Conservation (phyloP, 352 stramenopile genomes). For the Phytophthora lateralis region DNA sequence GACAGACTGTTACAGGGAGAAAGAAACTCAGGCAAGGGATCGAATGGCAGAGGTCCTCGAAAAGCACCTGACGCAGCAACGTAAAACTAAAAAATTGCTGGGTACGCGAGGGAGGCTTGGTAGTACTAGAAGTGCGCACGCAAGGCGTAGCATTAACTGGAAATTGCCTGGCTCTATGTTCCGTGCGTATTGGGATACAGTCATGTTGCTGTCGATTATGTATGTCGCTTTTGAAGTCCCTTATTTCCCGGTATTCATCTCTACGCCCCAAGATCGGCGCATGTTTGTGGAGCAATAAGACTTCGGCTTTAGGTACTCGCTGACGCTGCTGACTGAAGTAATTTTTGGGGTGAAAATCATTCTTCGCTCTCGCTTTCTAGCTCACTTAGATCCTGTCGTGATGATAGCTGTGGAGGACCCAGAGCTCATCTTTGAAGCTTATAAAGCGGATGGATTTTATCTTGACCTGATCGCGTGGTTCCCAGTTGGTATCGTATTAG, state of each 20-base stretch:
- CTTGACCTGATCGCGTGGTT: constrained; percentile 55
- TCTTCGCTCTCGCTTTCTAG: constrained; percentile 55
- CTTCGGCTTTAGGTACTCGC: constrained; percentile 35
- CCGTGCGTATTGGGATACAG: constrained; percentile 55
- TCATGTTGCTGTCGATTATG: constrained; percentile 47
- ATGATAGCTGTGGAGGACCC: constrained; percentile 64
- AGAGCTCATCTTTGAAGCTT: constrained; percentile 59
- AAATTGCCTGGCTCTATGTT: constrained; percentile 57
- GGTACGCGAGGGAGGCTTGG: constrained; percentile 38
- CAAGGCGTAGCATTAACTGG: constrained; percentile 29
- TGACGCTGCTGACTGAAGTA: constrained; percentile 49
- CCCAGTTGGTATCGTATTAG: constrained; percentile 52
- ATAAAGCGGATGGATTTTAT: constrained; percentile 64
- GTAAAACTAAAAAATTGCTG: constrained; percentile 80
- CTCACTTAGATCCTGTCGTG: constrained; percentile 62
- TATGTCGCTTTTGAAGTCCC: constrained; percentile 74
- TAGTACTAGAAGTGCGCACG: constrained; percentile 14
- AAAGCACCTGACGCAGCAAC: constrained; percentile 63
- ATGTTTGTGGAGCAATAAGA: constrained; percentile 48
- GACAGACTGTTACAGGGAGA: constrained; percentile 53
- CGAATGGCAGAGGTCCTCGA: constrained; percentile 57
- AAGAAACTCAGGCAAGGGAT: constrained; percentile 28
- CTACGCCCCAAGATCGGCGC: constrained; percentile 49
- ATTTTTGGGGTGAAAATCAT: constrained; percentile 61
- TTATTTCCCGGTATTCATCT: constrained; percentile 72